Evolutionary conservation across 371 early-diverging fungal genomes (phyloP), one percentile per base, ranked within the genome.

Genomic region (Actinomortierella wolfii): DNA sequence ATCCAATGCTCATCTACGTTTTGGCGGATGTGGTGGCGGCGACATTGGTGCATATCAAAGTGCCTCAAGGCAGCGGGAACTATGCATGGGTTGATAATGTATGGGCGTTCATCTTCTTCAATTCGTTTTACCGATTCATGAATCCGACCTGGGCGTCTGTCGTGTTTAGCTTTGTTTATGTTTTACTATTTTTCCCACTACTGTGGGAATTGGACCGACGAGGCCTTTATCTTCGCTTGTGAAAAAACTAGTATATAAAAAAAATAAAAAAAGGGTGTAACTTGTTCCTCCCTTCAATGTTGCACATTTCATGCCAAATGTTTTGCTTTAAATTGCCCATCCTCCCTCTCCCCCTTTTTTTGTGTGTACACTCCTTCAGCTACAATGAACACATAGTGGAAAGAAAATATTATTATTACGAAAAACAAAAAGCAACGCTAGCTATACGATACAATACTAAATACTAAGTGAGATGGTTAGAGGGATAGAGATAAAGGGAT

Each of bases 1-100:
- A 74, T 23, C 61, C 64, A 28, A 74, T 64, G 6, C 18, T 74
- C 20, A 68, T 68, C 52, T 74, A 67, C 26, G 50, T 57, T 39
- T 53, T 68, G 14, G 51, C 68, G 5, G 64, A 74, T 21, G n/a
- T 55, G 41, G 48, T 64, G 8, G 59, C 59, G 45, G 29, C 56
- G n/a, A 34, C 64, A 8, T 44, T 69, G 20, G 60, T 56, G 14
- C 55, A 56, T 49, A 69, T 64, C 7, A 59, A 43, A 5, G 56
- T 44, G 29, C 46, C 59, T 2, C 28, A 40, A 2, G 14, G 34
- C 11, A 11, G 34, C 11, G 34, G 34, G 34, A 6, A 14, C 2
- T 25, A 42, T 13, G 54, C 48, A 2, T 64, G 69, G 69, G 53
- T 60, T 11, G 44, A 59, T 18, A 40, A 40, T 11, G 60, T 24